These are phyloP conservation scores for Penicillium macrosclerotiorum DNA, from an alignment of 495 filamentous ascomycete genomes.

Conservation along the genomic window DNA sequence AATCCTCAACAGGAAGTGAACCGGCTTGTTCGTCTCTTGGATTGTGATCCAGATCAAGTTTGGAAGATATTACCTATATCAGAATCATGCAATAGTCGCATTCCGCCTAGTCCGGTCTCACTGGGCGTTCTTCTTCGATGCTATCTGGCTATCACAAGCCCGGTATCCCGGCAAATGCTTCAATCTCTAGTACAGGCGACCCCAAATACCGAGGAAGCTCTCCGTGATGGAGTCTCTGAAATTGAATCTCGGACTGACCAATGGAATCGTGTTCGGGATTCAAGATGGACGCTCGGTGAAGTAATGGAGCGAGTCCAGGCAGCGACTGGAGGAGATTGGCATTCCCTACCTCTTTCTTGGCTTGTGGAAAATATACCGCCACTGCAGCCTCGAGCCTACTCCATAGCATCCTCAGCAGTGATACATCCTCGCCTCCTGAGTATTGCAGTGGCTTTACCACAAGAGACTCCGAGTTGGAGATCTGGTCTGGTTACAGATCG, in stretches of 20 bases:
- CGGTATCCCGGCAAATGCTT: not conserved
- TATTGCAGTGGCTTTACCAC: not conserved
- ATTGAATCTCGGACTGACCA: not conserved
- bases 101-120: not conserved
- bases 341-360: not conserved
- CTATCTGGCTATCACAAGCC: not conserved
- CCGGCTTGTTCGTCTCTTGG: constrained; percentile 18
- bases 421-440: not conserved
- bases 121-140: not conserved
- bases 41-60: constrained; percentile 7
- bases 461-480: no score
- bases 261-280: not conserved
- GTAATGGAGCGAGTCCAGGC: not conserved
- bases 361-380: not conserved
- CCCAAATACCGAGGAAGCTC: not conserved
- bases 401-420: not conserved
- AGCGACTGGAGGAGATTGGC: not conserved
- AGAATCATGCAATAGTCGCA: not conserved
- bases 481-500: no score
- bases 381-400: not conserved
- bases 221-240: not conserved
- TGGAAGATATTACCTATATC: no score
- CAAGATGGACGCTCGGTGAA: not conserved
- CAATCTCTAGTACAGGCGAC: not conserved
- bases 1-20: constrained; percentile 49